Percentiles rank a stretch among this genome's conserved stretches.
phyloP scores from a whole-genome alignment of 78 protist genomes.

The Speleostelium caveatum region DNA sequence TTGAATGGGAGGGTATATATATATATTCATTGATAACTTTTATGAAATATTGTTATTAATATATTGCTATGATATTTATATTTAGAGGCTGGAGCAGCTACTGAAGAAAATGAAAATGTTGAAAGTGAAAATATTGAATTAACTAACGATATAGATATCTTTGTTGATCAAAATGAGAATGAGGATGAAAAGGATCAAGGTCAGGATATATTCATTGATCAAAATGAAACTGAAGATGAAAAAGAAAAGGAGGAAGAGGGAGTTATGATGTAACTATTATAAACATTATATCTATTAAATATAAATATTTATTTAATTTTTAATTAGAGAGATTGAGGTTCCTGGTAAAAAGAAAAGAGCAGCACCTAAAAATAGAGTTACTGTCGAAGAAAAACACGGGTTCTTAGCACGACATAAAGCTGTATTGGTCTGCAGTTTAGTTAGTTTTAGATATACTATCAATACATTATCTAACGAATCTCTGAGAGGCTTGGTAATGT shows the following conservation, averaged over 20 bases:
- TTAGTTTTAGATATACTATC: constrained; percentile 13
- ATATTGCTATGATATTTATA: not conserved
- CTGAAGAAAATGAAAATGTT: not conserved
- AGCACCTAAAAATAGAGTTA: not conserved
- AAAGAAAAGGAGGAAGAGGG: constrained; percentile 25
- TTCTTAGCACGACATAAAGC: constrained; percentile 24
- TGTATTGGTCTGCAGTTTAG: not conserved
- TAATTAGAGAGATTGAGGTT: not conserved
- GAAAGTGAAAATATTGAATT: not conserved
- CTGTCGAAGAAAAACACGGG: constrained; percentile 11
- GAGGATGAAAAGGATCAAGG: constrained; percentile 26
- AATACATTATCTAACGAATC: not conserved
- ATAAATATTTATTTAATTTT: not conserved
- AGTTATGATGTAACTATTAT: not conserved
- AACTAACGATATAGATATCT: not conserved
- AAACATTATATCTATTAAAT: not conserved
- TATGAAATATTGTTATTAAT: not conserved
- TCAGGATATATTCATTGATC: not conserved
- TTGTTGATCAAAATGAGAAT: not conserved
- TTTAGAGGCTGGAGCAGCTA: not conserved
- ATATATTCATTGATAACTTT: not conserved
- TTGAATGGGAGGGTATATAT: constrained; percentile 34
- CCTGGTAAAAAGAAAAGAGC: not conserved
- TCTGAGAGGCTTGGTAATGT: constrained; percentile 11
- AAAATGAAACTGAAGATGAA: constrained; percentile 6